Evolutionary conservation across 2,329 filamentous ascomycete species (phyloP).

Genomic region (Thermoascus crustaceus): DNA sequence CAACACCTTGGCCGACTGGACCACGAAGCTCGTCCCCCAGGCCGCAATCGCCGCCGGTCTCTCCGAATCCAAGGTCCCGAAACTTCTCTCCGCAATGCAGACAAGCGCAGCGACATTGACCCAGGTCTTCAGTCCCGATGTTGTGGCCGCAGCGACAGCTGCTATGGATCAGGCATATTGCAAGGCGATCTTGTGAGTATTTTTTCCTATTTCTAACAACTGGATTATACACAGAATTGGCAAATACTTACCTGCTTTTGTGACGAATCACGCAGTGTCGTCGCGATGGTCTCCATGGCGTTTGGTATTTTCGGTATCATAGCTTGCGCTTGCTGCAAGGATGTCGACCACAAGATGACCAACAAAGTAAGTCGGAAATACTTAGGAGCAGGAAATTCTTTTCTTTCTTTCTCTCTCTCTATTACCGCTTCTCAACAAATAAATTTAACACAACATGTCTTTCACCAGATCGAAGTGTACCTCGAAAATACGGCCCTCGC

Average conservation of each 20-base stretch:
- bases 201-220: background rate
- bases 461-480: background rate
- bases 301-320: constrained; percentile 24
- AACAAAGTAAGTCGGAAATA: constrained; percentile 27
- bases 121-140: constrained; percentile 11
- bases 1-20: constrained; percentile 27
- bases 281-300: constrained; percentile 21
- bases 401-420: too few relatives aligned
- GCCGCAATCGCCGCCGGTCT: constrained; percentile 32
- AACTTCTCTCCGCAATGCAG: constrained; percentile 21
- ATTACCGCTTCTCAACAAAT: too few relatives aligned
- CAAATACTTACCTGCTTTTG: background rate
- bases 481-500: background rate
- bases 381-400: too few relatives aligned
- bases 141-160: constrained; percentile 13
- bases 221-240: background rate
- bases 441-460: background rate
- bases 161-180: constrained; percentile 17
- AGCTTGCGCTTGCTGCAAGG: constrained; percentile 22
- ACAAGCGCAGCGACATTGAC: constrained; percentile 11
- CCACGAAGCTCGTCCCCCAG: constrained; percentile 23
- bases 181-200: constrained; percentile 19
- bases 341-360: constrained; percentile 27
- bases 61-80: constrained; percentile 18
- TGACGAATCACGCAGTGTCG: constrained; percentile 11